Percentiles rank a stretch among this genome's conserved stretches.
Conservation (phyloP, 2,329 filamentous ascomycete species). For the Zymoseptoria passerinii region DNA sequence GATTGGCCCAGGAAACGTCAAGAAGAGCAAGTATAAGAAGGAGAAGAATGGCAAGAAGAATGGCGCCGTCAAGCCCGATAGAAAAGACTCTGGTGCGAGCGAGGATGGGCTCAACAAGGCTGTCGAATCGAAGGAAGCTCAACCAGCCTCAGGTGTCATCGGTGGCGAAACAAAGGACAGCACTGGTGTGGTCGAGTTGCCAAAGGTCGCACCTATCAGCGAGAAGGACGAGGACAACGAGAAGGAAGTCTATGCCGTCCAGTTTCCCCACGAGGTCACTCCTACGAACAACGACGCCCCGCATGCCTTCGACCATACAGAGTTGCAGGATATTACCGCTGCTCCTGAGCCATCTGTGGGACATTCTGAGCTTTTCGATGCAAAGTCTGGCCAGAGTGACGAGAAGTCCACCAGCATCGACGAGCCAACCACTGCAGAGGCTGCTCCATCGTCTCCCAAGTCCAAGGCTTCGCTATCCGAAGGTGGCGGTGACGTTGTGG, state of each 20-base stretch:
- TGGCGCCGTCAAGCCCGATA: neutral
- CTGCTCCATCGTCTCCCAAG: neutral
- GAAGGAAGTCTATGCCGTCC: neutral
- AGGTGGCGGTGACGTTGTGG: neutral
- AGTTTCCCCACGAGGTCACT: neutral
- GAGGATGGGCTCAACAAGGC: slow-evolving; percentile 1
- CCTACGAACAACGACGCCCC: neutral
- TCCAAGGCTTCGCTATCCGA: neutral
- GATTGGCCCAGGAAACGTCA: slow-evolving; percentile 11
- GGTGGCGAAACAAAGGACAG: neutral
- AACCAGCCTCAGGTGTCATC: neutral
- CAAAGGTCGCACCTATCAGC: neutral
- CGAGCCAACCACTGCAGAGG: neutral
- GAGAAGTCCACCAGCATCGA: neutral
- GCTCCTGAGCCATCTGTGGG: neutral
- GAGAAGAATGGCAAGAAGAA: slow-evolving; percentile 9
- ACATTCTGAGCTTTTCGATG: neutral
- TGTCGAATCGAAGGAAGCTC: neutral
- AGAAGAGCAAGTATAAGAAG: slow-evolving; percentile 9
- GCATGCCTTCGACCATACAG: neutral
- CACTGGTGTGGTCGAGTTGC: neutral
- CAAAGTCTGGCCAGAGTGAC: neutral
- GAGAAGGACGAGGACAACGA: neutral
- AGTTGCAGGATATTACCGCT: neutral
- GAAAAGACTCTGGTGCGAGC: slow-evolving; percentile 4